phyloP scores from a whole-genome alignment of 306 rosid species.

The Prunus mume region DNA sequence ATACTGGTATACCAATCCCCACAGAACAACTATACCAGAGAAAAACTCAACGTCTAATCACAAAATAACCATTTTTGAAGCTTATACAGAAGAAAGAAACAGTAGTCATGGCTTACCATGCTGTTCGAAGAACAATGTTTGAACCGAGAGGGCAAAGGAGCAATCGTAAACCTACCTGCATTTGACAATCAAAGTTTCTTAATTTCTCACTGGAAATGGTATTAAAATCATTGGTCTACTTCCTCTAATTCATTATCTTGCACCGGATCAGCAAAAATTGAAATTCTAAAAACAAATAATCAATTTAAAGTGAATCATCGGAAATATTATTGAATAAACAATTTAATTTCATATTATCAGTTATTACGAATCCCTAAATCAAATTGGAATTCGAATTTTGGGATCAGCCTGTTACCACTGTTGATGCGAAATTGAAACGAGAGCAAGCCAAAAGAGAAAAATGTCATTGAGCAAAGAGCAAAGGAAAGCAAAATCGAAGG shows the following conservation, averaged over 20 bases:
- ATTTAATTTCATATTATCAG: background rate
- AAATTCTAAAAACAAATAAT: background rate
- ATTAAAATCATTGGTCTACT: background rate
- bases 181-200: background rate
- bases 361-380: background rate
- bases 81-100: background rate
- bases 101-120: constrained; percentile 49
- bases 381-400: background rate
- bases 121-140: constrained; percentile 73
- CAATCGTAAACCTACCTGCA: constrained; percentile 79
- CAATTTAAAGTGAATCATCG: background rate
- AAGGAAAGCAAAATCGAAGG: background rate
- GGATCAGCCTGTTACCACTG: background rate
- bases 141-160: constrained; percentile 84
- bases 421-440: background rate
- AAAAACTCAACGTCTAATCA: background rate
- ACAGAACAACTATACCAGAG: constrained; percentile 67
- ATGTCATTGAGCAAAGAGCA: background rate
- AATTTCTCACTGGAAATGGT: background rate
- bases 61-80: background rate
- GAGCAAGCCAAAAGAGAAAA: constrained; percentile 2
- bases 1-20: constrained; percentile 84
- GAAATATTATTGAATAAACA: background rate
- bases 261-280: background rate
- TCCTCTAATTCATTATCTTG: background rate